Percentiles rank a stretch among this genome's conserved stretches.
Evolutionary conservation across 83 land plant genomes (phyloP).

Genomic region (Picea abies): DNA sequence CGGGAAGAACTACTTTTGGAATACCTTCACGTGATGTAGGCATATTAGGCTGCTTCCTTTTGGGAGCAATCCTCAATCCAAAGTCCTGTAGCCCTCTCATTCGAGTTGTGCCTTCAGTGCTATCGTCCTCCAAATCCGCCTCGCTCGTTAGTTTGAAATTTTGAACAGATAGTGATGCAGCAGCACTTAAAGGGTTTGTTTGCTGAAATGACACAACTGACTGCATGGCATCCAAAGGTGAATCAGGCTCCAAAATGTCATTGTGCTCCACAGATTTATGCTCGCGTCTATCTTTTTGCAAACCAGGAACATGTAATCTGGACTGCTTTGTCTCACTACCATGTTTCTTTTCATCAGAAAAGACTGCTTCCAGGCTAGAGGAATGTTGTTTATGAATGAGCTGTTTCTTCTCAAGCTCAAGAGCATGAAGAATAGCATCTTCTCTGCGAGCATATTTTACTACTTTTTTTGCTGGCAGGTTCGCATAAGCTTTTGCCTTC

Average conservation of each 20-base stretch:
- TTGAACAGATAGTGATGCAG: constrained; percentile 15
- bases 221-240: constrained; percentile 36
- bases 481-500: constrained; percentile 58
- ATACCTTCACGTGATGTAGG: constrained; percentile 16
- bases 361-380: background rate
- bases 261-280: constrained; percentile 20
- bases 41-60: background rate
- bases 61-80: constrained; percentile 29
- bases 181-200: constrained; percentile 15
- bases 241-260: constrained; percentile 17
- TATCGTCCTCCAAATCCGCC: constrained; percentile 65
- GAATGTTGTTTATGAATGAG: constrained; percentile 21
- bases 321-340: constrained; percentile 19
- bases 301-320: constrained; percentile 16
- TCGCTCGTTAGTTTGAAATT: constrained; percentile 36
- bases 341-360: constrained; percentile 9
- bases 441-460: constrained; percentile 85
- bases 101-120: constrained; percentile 46
- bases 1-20: constrained; percentile 25
- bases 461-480: constrained; percentile 34
- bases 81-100: constrained; percentile 82
- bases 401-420: constrained; percentile 65
- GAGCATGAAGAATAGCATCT: constrained; percentile 86
- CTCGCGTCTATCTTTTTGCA: constrained; percentile 19
- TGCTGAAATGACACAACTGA: constrained; percentile 52